Evolutionary conservation across 768 basidiomycete species (phyloP), one percentile per base, ranked within the genome.

Genomic region (Clavulina sp.): DNA sequence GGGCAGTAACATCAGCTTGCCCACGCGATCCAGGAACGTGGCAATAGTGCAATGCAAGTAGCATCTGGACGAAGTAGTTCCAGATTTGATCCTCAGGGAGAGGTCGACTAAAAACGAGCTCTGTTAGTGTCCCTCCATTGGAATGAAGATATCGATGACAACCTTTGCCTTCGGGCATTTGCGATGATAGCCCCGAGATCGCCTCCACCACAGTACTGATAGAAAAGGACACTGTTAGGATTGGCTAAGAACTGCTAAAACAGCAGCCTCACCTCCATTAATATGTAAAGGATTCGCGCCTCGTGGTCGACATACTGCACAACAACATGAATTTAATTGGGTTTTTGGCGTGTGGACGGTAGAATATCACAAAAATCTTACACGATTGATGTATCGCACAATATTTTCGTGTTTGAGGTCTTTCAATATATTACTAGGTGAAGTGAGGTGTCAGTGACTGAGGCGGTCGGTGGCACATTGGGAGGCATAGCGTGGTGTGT

Each of bases 321-420:
- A 43, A n/a, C n/a, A 9, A 26, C 9, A 34, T 21, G 31, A n/a
- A n/a, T n/a, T n/a, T n/a, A n/a, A n/a, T n/a, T n/a, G n/a, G n/a
- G n/a, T n/a, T n/a, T n/a, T n/a, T n/a, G n/a, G 26, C 29, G 52
- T 5, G 26, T 23, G 24, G 3, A n/a, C 18, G 41, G 18, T 9
- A 26, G 36, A 36, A 54, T 30, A 32, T 18, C 34, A 34, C 34
- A 49, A 18, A 9, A 33, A n/a, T 56, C 63, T 41, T 44, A 69
- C 68, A 55, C 89, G 75, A 71, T 95, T 89, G 59, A 87, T 80
- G 65, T 92, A 93, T 59, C 85, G 85, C 55, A 99, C 95, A 56
- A 97, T 97, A 66, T 97, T 84, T 62, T 86, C 84, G 66, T 97
- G 88, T 59, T 88, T 76, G 18, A 97, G 73, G 61, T 92, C 88